These are phyloP conservation scores for Phytopythium vexans DNA, from an alignment of 352 stramenopile species.

Conservation along the genomic window DNA sequence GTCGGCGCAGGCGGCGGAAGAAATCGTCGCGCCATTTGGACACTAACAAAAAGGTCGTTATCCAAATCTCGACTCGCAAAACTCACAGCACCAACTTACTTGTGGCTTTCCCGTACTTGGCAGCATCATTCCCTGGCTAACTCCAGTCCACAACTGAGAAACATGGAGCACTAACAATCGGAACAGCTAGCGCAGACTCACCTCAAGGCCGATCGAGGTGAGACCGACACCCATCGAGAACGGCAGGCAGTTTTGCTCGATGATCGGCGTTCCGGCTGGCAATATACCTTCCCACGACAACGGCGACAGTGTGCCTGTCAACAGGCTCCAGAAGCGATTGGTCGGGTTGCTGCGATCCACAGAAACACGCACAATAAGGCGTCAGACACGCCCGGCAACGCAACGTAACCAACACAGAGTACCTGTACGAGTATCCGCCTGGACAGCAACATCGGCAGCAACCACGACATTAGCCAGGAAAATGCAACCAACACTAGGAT, in stretches of 20 bases:
- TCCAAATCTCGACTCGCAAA: background rate
- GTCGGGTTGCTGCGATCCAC: conserved; percentile 62
- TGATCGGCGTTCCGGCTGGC: conserved; percentile 45
- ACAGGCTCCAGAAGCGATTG: conserved; percentile 88
- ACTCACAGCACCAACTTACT: conserved; percentile 33
- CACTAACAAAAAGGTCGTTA: conserved; percentile 30
- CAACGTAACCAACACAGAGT: background rate
- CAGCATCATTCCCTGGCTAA: conserved; percentile 82
- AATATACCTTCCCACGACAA: conserved; percentile 64
- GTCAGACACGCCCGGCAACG: background rate
- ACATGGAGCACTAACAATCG: background rate
- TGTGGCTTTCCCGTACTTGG: conserved; percentile 65
- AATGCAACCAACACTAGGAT: background rate
- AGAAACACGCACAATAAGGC: background rate
- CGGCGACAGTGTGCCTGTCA: conserved; percentile 60
- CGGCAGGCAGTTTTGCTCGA: conserved; percentile 74
- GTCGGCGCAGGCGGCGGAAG: conserved; percentile 49
- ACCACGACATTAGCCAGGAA: background rate
- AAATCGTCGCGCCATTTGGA: conserved; percentile 56
- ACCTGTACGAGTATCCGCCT: conserved; percentile 67
- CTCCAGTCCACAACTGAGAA: background rate
- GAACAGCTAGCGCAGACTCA: conserved; percentile 11
- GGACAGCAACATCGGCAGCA: background rate
- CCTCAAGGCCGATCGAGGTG: conserved; percentile 82
- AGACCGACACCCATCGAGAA: conserved; percentile 63